These are phyloP conservation scores for Pseudogymnoascus sp. DNA, from an alignment of 2,329 filamentous ascomycete species.

Conservation along the genomic window DNA sequence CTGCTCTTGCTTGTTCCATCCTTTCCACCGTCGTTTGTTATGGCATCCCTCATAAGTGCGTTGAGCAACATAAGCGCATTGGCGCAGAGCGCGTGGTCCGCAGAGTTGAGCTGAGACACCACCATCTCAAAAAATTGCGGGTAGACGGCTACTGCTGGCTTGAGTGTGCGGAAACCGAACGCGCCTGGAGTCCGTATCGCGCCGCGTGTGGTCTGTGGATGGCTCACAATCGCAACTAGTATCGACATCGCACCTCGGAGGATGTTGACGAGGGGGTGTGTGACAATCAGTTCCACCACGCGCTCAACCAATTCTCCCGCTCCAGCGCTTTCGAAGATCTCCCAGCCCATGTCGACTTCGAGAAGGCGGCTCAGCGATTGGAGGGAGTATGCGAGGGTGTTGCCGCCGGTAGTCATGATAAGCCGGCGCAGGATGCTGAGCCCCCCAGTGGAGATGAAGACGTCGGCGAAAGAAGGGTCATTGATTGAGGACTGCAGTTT, in stretches of 20 bases:
- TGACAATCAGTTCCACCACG: constrained; percentile 88
- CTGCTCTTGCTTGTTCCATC: constrained; percentile 27
- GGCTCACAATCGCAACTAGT: constrained; percentile 82
- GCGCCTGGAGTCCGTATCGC: constrained; percentile 45
- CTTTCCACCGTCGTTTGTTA: constrained; percentile 51
- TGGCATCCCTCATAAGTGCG: constrained; percentile 83
- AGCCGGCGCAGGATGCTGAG: constrained; percentile 72
- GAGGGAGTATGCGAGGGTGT: constrained; percentile 90
- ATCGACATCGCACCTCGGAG: constrained; percentile 95
- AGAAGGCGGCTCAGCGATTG: constrained; percentile 80
- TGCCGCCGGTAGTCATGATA: constrained; percentile 77
- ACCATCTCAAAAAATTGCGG: constrained; percentile 93
- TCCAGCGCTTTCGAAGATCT: constrained; percentile 60
- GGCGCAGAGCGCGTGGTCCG: constrained; percentile 90
- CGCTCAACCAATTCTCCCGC: constrained; percentile 60
- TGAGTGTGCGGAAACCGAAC: constrained; percentile 85
- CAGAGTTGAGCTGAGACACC: constrained; percentile 82
- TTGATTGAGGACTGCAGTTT: constrained; percentile 93
- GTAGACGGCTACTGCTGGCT: constrained; percentile 82
- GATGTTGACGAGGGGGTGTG: constrained; percentile 93
- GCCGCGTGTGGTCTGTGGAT: constrained; percentile 54
- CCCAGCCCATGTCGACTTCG: constrained; percentile 98
- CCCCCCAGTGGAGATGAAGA: constrained; percentile 87
- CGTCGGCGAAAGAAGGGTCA: constrained; percentile 91
- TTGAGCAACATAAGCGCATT: constrained; percentile 95